phyloP scores from a whole-genome alignment of 2,329 filamentous ascomycete species.

The Aspergillus flavus region DNA sequence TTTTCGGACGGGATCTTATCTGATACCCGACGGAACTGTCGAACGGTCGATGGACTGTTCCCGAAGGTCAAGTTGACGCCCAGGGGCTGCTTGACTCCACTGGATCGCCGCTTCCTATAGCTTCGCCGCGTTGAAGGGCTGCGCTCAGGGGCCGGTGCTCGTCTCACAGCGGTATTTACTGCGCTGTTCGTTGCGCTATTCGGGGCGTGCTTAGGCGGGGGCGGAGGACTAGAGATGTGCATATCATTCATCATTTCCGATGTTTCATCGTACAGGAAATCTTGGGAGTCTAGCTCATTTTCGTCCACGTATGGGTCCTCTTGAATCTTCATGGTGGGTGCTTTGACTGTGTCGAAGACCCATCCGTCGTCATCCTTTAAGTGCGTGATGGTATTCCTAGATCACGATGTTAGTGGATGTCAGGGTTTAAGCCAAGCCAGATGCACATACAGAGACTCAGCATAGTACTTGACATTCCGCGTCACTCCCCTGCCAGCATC shows the following conservation, averaged over 20 bases:
- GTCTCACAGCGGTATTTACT: constrained; percentile 58
- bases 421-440: constrained; percentile 18
- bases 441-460: constrained; percentile 74
- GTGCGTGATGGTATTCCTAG: constrained; percentile 60
- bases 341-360: constrained; percentile 93
- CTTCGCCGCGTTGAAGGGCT: constrained; percentile 47
- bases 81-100: constrained; percentile 71
- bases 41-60: constrained; percentile 87
- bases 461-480: constrained; percentile 81
- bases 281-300: constrained; percentile 44
- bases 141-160: constrained; percentile 47
- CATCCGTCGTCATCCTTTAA: constrained; percentile 78
- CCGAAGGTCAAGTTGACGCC: constrained; percentile 91
- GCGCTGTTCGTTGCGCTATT: constrained; percentile 56
- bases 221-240: constrained; percentile 48
- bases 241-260: constrained; percentile 45
- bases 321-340: constrained; percentile 61
- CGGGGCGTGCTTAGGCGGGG: constrained; percentile 50
- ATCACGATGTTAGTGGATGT: constrained; percentile 12
- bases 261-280: constrained; percentile 39
- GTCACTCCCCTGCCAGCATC: constrained; percentile 72
- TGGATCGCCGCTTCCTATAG: constrained; percentile 47
- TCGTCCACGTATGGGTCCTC: constrained; percentile 54
- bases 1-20: constrained; percentile 55
- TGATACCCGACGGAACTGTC: constrained; percentile 87